Evolutionary conservation across 1,284 basidiomycete genomes (phyloP), one percentile per base, ranked within the genome.

Genomic region (Cutaneotrichosporon cavernicola): DNA sequence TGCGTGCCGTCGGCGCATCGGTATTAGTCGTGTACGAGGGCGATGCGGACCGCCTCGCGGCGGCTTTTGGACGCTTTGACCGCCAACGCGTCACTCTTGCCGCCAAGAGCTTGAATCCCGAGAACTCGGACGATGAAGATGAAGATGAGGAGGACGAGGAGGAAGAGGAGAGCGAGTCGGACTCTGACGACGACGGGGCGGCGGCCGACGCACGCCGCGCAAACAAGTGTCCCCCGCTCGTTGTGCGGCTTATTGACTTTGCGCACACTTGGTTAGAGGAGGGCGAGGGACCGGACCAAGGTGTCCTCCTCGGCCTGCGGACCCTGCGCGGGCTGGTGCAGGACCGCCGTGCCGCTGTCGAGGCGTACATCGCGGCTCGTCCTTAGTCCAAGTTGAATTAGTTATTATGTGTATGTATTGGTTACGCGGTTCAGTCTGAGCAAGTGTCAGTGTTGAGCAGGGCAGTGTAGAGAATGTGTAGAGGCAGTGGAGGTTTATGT

Each of bases 231-330:
- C 84, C 86, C 16, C 85, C 89, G 10, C 88, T 86, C 68, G 81
- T 84, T 10, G 83, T 96, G 63, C 89, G 88, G 65, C 80, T 97
- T 68, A 97, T 97, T 65, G 95, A 98, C 82, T 97, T 98, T 79
- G 95, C 92, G 4, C 96, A 98, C 79, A 90, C 92, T 5, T 83
- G 84, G 40, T 70, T 90, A 10, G 84, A 81, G 2, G 85, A 87
- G 0, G 91, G 90, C 0, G 76, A 88, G 71, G 95, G 94, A 1
- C 86, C 88, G 0, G 95, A 97, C 78, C 76, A 85, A 56, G 89
- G 92, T 0, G 87, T 93, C 7, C 76, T 95, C 64, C 78, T 83
- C 21, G 93, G 92, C 0, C 62, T 96, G 61, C 82, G 86, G 56
- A 91, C 88, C 0, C 80, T 88, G 13, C 73, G 89, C 32, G 74